Conservation (phyloP, 768 basidiomycete genomes). For the Cubamyces sp. region DNA sequence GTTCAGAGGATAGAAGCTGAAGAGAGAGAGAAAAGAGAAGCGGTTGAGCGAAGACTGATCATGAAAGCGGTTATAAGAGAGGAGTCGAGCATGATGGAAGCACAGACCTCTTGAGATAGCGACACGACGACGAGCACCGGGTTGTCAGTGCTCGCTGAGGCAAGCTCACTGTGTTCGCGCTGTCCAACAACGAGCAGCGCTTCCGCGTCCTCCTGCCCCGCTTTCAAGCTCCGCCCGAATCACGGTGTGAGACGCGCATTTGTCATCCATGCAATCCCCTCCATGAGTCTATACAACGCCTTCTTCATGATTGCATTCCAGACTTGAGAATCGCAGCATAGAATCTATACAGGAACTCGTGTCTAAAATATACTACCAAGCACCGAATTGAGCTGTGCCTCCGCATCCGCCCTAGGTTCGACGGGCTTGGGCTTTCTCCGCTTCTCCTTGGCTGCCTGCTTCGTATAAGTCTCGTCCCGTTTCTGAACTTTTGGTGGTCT, state of each 20-base stretch:
- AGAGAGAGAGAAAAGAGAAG: conserved; percentile 58
- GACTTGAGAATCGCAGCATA: neutral
- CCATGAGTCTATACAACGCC: neutral
- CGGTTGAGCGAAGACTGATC: conserved; percentile 56
- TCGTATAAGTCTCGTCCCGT: conserved; percentile 2
- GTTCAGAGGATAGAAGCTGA: conserved; percentile 54
- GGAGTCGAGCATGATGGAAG: conserved; percentile 87
- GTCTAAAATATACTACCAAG: conserved; percentile 56
- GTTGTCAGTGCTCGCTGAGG: conserved; percentile 44
- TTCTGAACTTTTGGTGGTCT: conserved; percentile 37
- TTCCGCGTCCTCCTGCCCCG: conserved; percentile 21
- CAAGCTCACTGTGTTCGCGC: conserved; percentile 63
- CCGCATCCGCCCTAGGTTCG: conserved; percentile 14
- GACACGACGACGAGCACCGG: conserved; percentile 43
- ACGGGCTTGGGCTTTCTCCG: conserved; percentile 23
- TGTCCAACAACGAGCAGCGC: conserved; percentile 42
- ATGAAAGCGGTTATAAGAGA: conserved; percentile 72
- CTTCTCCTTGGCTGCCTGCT: conserved; percentile 27
- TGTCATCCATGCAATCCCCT: conserved; percentile 19
- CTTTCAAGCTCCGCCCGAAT: conserved; percentile 48
- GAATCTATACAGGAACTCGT: neutral
- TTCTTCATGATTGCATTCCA: no score
- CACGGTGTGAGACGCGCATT: conserved; percentile 1
- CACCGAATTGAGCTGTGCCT: conserved; percentile 45
- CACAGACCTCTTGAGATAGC: conserved; percentile 84